A percentile compares a stretch with the other conserved stretches of the same genome.
Conservation (phyloP, 2,329 filamentous ascomycete species). For the Phaeosphaeria sp. region DNA sequence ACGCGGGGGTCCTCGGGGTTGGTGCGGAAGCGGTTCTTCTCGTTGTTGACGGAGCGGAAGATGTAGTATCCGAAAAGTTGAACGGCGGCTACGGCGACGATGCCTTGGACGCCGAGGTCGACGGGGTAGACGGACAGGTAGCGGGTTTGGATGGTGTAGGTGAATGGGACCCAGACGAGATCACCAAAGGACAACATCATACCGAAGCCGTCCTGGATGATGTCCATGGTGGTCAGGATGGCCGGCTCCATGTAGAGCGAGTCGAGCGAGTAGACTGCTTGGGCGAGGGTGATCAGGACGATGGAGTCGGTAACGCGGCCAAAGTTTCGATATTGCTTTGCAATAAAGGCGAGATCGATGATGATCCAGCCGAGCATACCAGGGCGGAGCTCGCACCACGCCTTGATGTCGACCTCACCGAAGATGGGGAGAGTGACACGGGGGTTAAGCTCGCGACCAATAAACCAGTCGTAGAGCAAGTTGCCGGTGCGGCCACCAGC, state of each 20-base stretch:
- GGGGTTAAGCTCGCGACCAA: constrained; percentile 93
- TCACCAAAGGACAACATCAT: constrained; percentile 96
- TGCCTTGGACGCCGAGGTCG: constrained; percentile 73
- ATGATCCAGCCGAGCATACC: constrained; percentile 90
- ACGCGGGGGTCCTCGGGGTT: constrained; percentile 82
- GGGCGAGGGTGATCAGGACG: constrained; percentile 76
- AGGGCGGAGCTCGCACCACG: constrained; percentile 88
- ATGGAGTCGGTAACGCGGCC: constrained; percentile 88
- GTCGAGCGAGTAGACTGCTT: constrained; percentile 84
- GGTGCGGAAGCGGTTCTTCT: constrained; percentile 94
- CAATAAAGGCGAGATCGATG: constrained; percentile 82
- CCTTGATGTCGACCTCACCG: constrained; percentile 88
- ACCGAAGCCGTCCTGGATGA: constrained; percentile 91
- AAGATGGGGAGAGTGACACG: constrained; percentile 79
- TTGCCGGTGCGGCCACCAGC: constrained; percentile 84
- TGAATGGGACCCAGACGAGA: constrained; percentile 89
- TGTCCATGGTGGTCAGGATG: constrained; percentile 92
- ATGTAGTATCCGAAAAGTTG: constrained; percentile 81
- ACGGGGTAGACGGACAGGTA: constrained; percentile 86
- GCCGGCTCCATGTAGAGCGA: constrained; percentile 86
- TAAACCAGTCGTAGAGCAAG: constrained; percentile 93
- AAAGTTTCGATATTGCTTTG: constrained; percentile 85
- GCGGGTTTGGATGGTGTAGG: constrained; percentile 82
- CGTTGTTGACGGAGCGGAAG: constrained; percentile 91
- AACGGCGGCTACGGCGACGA: constrained; percentile 70